Evolutionary conservation across 768 basidiomycete genomes (phyloP).

Genomic region (Pleurotus djamor): DNA sequence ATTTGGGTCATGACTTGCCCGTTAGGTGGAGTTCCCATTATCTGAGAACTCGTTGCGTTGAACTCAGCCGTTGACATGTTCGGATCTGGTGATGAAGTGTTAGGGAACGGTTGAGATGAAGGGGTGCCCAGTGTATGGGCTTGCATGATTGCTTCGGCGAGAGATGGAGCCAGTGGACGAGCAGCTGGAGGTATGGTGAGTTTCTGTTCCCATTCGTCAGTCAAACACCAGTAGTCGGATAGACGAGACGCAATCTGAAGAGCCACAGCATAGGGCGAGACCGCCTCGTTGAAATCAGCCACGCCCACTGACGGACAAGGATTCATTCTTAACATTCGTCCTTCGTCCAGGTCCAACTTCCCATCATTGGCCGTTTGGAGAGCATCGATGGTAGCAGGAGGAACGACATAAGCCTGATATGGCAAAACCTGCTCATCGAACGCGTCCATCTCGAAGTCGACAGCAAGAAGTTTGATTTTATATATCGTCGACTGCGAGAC

Average conservation of each 20-base stretch:
- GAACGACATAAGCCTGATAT: slow-evolving; percentile 67
- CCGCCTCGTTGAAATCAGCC: slow-evolving; percentile 47
- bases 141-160: slow-evolving; percentile 29
- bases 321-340: slow-evolving; percentile 46
- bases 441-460: slow-evolving; percentile 44
- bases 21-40: slow-evolving; percentile 17
- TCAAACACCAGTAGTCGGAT: slow-evolving; percentile 65
- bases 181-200: slow-evolving; percentile 34
- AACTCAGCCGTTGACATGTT: slow-evolving; percentile 18
- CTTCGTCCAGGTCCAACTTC: slow-evolving; percentile 38
- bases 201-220: slow-evolving; percentile 70
- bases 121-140: slow-evolving; percentile 45
- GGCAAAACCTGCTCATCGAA: slow-evolving; percentile 65
- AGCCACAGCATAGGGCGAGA: slow-evolving; percentile 66
- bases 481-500: slow-evolving; percentile 62
- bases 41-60: slow-evolving; percentile 18
- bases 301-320: slow-evolving; percentile 33
- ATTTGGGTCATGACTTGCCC: slow-evolving; percentile 41
- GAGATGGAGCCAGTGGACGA: slow-evolving; percentile 13
- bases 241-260: slow-evolving; percentile 68
- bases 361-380: slow-evolving; percentile 43
- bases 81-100: slow-evolving; percentile 13
- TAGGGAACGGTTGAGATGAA: slow-evolving; percentile 16
- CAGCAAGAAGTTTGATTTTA: slow-evolving; percentile 65
- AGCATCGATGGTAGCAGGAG: slow-evolving; percentile 46